Base-by-base conservation (phyloP, 1,284 basidiomycete species). In the Rhizopogon parksii region DNA sequence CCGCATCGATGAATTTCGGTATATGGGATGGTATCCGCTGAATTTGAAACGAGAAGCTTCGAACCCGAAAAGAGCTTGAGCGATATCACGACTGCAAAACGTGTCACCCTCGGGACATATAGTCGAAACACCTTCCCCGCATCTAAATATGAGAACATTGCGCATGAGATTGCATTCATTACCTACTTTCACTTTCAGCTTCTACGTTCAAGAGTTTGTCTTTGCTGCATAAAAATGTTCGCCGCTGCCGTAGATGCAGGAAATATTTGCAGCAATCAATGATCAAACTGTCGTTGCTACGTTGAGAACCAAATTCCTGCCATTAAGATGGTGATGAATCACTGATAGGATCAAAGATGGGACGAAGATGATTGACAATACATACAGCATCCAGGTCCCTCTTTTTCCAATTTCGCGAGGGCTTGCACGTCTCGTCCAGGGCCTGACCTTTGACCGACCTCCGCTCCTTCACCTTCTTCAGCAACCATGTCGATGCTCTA, bases 251-350 rank as follows among this genome's bases (percentile, higher is more conserved):
- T 21, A 57, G 53, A 14, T 43, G 57, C 17, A 42, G 49, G 60
- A 83, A 87, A 62, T 79, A 85, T 55, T 73, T 66, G 59, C 81
- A 85, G 58, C 87, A 90, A 61, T 88, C 86, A 39, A 85, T 66
- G 57, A 90, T 88, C 27, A 82, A 66, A 45, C 74, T 72, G 60
- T 90, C 87, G 58, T 87, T 88, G 48, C 60, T 64, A 57, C 73
- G 70, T 51, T 73, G 73, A 34, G 47, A 54, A 15, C 57, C 57
- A 14, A 62, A 48, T 37, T 55, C 54, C 57, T 60, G 43, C 40
- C 19, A 51, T 36, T 49, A 37, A 15, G 19, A 42, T 50, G 21
- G 21, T 24, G 21, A 24, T 24, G 21, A 24, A 6, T 24, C 21
- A 24, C 21, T 24, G 8, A 25, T 24, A 30, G 19, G 25, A 54